These are phyloP conservation scores for Lactifluus subvellereus DNA, from an alignment of 768 basidiomycete species.

Conservation along the genomic window DNA sequence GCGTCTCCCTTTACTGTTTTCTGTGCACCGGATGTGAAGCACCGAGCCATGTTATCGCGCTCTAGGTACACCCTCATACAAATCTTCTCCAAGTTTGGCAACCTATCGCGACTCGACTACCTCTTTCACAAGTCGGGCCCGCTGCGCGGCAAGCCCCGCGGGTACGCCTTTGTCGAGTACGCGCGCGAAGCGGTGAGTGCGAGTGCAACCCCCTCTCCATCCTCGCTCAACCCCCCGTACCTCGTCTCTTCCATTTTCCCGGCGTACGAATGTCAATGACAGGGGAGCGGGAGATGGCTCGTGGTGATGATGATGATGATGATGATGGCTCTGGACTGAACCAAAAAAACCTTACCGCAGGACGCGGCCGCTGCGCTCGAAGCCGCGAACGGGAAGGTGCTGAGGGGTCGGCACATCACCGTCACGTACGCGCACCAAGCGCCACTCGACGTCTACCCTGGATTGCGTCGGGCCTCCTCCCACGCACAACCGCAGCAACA, in stretches of 20 bases:
- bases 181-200: slow-evolving; percentile 62
- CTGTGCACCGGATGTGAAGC: neutral
- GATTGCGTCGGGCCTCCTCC: slow-evolving; percentile 1
- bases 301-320: too few relatives aligned
- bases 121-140: slow-evolving; percentile 92
- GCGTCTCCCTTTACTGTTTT: slow-evolving; percentile 22
- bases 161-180: slow-evolving; percentile 93
- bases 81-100: slow-evolving; percentile 87
- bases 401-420: slow-evolving; percentile 82
- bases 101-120: slow-evolving; percentile 88
- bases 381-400: slow-evolving; percentile 66
- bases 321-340: too few relatives aligned
- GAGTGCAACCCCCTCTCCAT: slow-evolving; percentile 12
- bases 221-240: slow-evolving; percentile 39
- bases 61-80: slow-evolving; percentile 81
- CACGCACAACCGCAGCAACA: neutral
- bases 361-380: slow-evolving; percentile 77
- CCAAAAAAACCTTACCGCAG: slow-evolving; percentile 35
- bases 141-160: slow-evolving; percentile 86
- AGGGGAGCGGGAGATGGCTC: too few relatives aligned
- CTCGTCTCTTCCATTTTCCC: slow-evolving; percentile 18
- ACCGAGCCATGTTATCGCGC: neutral
- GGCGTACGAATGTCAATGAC: too few relatives aligned
- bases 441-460: slow-evolving; percentile 34
- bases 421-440: slow-evolving; percentile 94